Conservation (phyloP, 352 stramenopile species). For the Phytophthora colocasiae region DNA sequence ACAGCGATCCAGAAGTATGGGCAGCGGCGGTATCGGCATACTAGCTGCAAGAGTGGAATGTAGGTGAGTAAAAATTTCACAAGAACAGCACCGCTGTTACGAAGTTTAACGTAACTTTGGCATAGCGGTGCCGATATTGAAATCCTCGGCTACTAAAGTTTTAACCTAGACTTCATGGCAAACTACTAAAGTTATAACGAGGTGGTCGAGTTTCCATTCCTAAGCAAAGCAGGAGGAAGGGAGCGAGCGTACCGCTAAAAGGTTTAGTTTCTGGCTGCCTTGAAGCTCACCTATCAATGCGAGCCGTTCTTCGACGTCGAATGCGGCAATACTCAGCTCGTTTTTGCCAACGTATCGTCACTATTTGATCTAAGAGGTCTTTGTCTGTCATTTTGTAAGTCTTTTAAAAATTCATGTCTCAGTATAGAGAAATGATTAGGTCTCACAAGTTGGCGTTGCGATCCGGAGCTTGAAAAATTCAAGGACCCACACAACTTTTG, state of each 20-base stretch:
- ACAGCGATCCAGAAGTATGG: slow-evolving; percentile 13
- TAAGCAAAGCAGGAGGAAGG: too few species aligned
- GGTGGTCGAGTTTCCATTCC: not conserved
- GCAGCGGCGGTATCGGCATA: slow-evolving; percentile 15
- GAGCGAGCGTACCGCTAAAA: slow-evolving; percentile 1
- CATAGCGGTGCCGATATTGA: not conserved
- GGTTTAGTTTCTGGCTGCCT: slow-evolving; percentile 5
- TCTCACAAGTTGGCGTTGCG: slow-evolving; percentile 15
- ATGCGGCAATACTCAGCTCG: slow-evolving; percentile 7
- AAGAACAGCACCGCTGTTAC: slow-evolving; percentile 6
- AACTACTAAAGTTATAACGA: too few species aligned
- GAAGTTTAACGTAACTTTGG: slow-evolving; percentile 19
- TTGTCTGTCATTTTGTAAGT: not conserved
- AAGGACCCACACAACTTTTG: slow-evolving; percentile 9
- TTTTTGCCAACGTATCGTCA: not conserved
- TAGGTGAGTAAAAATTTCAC: slow-evolving; percentile 6
- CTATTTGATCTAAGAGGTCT: slow-evolving; percentile 14
- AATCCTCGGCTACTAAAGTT: too few species aligned
- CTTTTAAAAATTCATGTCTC: slow-evolving; percentile 9
- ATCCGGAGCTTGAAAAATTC: slow-evolving; percentile 17
- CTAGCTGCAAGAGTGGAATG: slow-evolving; percentile 14
- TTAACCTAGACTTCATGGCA: too few species aligned
- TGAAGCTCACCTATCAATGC: slow-evolving; percentile 19
- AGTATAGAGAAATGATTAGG: slow-evolving; percentile 3
- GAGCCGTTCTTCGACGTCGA: slow-evolving; percentile 11